Conservation (phyloP, 352 stramenopile species). For the Phytophthora aleatoria region DNA sequence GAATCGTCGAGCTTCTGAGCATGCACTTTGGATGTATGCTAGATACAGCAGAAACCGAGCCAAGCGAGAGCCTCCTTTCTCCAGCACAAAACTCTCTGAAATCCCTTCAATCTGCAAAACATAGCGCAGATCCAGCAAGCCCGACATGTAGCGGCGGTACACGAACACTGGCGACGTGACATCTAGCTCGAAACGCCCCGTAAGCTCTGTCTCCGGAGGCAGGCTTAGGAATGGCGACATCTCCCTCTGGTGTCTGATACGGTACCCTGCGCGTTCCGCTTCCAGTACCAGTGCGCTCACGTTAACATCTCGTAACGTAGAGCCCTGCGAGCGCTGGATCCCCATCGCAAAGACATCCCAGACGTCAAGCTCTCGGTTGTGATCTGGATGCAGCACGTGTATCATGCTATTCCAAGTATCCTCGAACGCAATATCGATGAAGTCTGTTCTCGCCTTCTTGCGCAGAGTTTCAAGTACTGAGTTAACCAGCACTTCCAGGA, state of each 20-base stretch:
- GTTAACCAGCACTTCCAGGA: slow-evolving; percentile 73
- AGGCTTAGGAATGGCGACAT: slow-evolving; percentile 59
- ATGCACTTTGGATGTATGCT: slow-evolving; percentile 77
- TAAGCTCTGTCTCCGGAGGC: slow-evolving; percentile 60
- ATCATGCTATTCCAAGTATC: slow-evolving; percentile 51
- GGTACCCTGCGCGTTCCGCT: slow-evolving; percentile 43
- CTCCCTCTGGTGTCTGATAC: slow-evolving; percentile 41
- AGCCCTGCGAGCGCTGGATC: slow-evolving; percentile 50
- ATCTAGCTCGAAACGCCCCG: slow-evolving; percentile 66
- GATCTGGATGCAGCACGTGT: slow-evolving; percentile 43
- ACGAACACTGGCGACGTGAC: slow-evolving; percentile 92
- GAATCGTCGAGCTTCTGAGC: slow-evolving; percentile 60
- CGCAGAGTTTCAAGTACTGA: slow-evolving; percentile 77
- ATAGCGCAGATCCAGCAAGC: slow-evolving; percentile 97
- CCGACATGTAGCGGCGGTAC: slow-evolving; percentile 95
- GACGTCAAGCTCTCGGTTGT: slow-evolving; percentile 42
- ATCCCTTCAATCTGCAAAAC: slow-evolving; percentile 98
- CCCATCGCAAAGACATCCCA: slow-evolving; percentile 78
- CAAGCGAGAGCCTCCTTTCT: slow-evolving; percentile 60
- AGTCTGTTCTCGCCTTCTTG: slow-evolving; percentile 52
- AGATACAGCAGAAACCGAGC: slow-evolving; percentile 77
- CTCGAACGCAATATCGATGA: slow-evolving; percentile 53
- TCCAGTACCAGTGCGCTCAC: slow-evolving; percentile 48
- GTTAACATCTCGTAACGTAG: slow-evolving; percentile 56
- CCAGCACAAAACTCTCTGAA: slow-evolving; percentile 86